A percentile compares a stretch with the other conserved stretches of the same genome.
These are phyloP conservation scores for Pseudogymnoascus sp. DNA, from an alignment of 2,329 filamentous ascomycete genomes.

Conservation along the genomic window DNA sequence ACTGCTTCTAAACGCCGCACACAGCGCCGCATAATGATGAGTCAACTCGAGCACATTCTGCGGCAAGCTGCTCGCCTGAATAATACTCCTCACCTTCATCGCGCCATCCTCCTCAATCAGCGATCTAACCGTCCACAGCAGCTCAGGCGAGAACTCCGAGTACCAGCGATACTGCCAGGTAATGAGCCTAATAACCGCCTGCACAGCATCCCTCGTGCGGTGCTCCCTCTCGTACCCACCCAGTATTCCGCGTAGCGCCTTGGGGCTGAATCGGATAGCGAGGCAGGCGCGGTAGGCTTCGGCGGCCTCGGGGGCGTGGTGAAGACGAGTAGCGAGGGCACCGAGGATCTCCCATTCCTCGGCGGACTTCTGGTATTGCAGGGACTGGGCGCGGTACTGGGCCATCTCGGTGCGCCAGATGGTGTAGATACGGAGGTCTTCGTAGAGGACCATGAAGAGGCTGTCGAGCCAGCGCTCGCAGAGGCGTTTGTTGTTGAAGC, in stretches of 20 bases:
- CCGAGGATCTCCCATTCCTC: conserved; percentile 98
- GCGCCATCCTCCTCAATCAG: conserved; percentile 96
- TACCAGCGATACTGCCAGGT: conserved; percentile 99
- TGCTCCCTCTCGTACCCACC: conserved; percentile 68
- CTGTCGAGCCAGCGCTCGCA: conserved; percentile 98
- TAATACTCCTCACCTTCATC: conserved; percentile 93
- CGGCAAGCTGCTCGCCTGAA: conserved; percentile 88
- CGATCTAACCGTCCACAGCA: conserved; percentile 79
- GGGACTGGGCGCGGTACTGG: conserved; percentile 84
- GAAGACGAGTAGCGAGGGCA: conserved; percentile 81
- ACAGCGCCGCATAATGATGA: conserved; percentile 90
- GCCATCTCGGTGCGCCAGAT: conserved; percentile 99
- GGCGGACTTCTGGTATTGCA: conserved; percentile 92
- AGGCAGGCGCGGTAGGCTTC: conserved; percentile 91
- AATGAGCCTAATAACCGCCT: conserved; percentile 79
- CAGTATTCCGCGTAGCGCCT: conserved; percentile 79
- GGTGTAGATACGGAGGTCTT: conserved; percentile 95
- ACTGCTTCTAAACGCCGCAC: conserved; percentile 88
- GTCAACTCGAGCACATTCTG: conserved; percentile 91
- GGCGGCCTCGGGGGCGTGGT: conserved; percentile 82
- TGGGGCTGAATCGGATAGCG: conserved; percentile 81
- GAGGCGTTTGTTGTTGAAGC: conserved; percentile 92
- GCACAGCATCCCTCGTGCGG: conserved; percentile 72
- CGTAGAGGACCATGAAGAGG: conserved; percentile 97
- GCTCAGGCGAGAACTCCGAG: conserved; percentile 91